Conservation (phyloP, 495 filamentous ascomycete genomes). For the Penicillium nucicola region DNA sequence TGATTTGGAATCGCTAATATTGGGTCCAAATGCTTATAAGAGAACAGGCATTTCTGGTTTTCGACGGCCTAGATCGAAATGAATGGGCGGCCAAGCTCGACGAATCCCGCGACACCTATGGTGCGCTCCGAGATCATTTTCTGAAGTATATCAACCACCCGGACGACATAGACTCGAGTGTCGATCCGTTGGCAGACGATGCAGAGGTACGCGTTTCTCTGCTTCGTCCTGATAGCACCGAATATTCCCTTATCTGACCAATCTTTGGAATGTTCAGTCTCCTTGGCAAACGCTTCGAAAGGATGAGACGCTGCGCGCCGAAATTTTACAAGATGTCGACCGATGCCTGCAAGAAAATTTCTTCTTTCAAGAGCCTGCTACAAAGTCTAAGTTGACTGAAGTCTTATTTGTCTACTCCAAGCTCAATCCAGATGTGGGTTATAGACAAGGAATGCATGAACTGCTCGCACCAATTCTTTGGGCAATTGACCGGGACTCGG, state of each 20-base stretch:
- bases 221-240: background rate
- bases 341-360: constrained; percentile 88
- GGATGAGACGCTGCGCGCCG: constrained; percentile 78
- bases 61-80: constrained; percentile 60
- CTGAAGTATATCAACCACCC: constrained; percentile 77
- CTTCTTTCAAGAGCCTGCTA: constrained; percentile 77
- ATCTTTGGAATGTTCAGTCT: constrained; percentile 55
- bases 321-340: constrained; percentile 95
- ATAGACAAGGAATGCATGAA: constrained; percentile 98
- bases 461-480: constrained; percentile 87
- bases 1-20: background rate
- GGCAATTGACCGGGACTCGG: constrained; percentile 79
- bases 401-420: constrained; percentile 94
- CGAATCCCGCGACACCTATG: constrained; percentile 71
- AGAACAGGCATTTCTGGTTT: constrained; percentile 73
- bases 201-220: constrained; percentile 58
- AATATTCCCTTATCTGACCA: constrained; percentile 29
- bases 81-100: constrained; percentile 66
- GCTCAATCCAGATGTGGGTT: constrained; percentile 81
- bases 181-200: constrained; percentile 87
- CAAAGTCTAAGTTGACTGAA: constrained; percentile 81
- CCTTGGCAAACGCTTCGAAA: constrained; percentile 82
- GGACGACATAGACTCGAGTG: constrained; percentile 66
- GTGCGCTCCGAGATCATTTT: constrained; percentile 67
- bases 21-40: constrained; percentile 10